Evolutionary conservation across 352 stramenopile species (phyloP).

Genomic region (Pythium plurisporium): DNA sequence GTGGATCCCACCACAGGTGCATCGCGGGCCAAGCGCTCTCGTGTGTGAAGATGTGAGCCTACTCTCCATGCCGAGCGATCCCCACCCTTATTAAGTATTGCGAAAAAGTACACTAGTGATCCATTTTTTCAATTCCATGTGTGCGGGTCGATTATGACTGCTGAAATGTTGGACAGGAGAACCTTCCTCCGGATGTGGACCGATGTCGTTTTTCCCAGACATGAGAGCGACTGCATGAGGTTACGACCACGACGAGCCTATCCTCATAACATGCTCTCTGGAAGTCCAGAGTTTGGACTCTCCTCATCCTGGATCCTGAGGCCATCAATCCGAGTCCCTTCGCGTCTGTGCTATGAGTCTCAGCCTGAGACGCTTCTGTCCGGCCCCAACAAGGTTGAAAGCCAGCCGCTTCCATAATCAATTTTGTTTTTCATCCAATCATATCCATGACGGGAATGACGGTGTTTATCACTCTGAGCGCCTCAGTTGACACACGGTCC

Average conservation of each 20-base stretch:
- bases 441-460: no score
- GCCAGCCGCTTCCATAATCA: conserved; percentile 1
- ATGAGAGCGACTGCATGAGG: no score
- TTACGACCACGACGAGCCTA: not conserved
- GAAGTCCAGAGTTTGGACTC: not conserved
- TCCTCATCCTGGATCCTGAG: not conserved
- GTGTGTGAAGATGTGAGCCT: conserved; percentile 2
- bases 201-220: no score
- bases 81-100: not conserved
- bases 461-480: no score
- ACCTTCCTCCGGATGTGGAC: not conserved
- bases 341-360: not conserved
- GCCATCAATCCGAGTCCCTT: no score
- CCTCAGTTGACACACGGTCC: conserved; percentile 12
- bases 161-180: not conserved
- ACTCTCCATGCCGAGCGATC: not conserved
- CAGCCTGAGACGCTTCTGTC: not conserved
- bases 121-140: not conserved
- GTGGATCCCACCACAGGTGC: not conserved
- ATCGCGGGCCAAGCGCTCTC: conserved; percentile 9
- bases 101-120: no score
- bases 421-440: conserved; percentile 14
- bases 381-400: not conserved
- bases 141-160: no score
- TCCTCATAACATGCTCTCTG: not conserved